Percentiles rank a stretch among this genome's conserved stretches.
These are phyloP conservation scores for Ceratobasidium sp. DNA, from an alignment of 1,284 basidiomycete genomes.

Conservation along the genomic window DNA sequence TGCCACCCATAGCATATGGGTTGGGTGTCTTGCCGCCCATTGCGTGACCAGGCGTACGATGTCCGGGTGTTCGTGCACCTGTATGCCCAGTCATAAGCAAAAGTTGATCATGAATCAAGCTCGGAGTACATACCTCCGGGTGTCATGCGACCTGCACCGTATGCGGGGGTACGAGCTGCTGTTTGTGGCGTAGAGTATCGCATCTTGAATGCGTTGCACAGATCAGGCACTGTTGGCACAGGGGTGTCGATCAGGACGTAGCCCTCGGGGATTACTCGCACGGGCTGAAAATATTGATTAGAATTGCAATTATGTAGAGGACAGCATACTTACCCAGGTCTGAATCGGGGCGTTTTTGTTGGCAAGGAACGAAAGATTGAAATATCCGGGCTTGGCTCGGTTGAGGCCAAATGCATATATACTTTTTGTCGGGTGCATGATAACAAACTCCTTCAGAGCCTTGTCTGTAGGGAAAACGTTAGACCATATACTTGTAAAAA, in stretches of 20 bases:
- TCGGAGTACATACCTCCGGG: constrained; percentile 54
- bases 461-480: constrained; percentile 60
- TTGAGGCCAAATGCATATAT: constrained; percentile 97
- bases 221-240: constrained; percentile 85
- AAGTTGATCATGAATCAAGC: not conserved
- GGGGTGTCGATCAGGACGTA: constrained; percentile 89
- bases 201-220: constrained; percentile 93
- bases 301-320: not conserved
- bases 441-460: constrained; percentile 88
- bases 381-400: constrained; percentile 87
- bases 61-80: constrained; percentile 55
- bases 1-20: constrained; percentile 59
- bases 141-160: constrained; percentile 73
- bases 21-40: constrained; percentile 71
- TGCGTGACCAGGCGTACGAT: constrained; percentile 71
- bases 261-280: constrained; percentile 87
- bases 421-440: constrained; percentile 91
- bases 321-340: constrained; percentile 72
- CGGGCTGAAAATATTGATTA: constrained; percentile 61
- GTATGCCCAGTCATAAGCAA: constrained; percentile 53
- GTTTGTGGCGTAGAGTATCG: constrained; percentile 41
- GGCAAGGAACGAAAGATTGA: constrained; percentile 92
- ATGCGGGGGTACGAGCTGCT: constrained; percentile 75
- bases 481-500: not conserved
- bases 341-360: constrained; percentile 90